Evolutionary conservation across 352 stramenopile species (phyloP), one percentile per base, ranked within the genome.

Genomic region (Pythium myriotylum): DNA sequence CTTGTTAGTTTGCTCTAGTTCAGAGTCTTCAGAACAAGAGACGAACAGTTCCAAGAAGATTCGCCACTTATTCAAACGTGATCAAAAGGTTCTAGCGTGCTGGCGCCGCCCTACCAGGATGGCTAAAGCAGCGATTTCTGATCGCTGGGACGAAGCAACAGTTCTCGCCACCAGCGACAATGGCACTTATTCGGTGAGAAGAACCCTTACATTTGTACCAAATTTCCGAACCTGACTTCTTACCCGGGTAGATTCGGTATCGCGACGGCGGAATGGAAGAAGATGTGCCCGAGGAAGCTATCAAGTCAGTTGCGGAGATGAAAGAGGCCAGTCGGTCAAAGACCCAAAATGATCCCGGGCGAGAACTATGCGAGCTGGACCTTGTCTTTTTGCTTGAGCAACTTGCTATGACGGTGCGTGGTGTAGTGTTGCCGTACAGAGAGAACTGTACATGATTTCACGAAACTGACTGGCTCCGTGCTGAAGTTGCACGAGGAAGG

Each of bases 371-470:
- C 5, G 48, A 62, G 13, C 4, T 26, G 2, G 65, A 91, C 17
- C 72, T 74, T 17, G 22, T 86, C 17, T 86, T 86, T 53, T 42
- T 91, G 23, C 66, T 91, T 5, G 77, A 91, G 39, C 79, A 91
- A 40, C 61, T 91, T 17, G 77, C 77, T 2, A 75, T 89, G 72
- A 88, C 79, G 58, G 79, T 89, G 62, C 5, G 53, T 16, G n/a
- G 0, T 57, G 7, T 33, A 32, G 24, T 19, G n/a, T 1, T 26
- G 17, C 17, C 19, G 52, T 24, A n/a, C n/a, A n/a, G n/a, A n/a
- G n/a, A n/a, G n/a, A n/a, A n/a, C n/a, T n/a, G n/a, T n/a, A n/a
- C n/a, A n/a, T n/a, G n/a, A n/a, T n/a, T n/a, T n/a, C n/a, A n/a
- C n/a, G 29, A 35, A 5, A 35, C 29, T 35, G 10, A 35, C 29